A percentile compares a stretch with the other conserved stretches of the same genome.
These are phyloP conservation scores for Ophiobolus disseminans DNA, from an alignment of 2,329 filamentous ascomycete genomes.

Conservation along the genomic window DNA sequence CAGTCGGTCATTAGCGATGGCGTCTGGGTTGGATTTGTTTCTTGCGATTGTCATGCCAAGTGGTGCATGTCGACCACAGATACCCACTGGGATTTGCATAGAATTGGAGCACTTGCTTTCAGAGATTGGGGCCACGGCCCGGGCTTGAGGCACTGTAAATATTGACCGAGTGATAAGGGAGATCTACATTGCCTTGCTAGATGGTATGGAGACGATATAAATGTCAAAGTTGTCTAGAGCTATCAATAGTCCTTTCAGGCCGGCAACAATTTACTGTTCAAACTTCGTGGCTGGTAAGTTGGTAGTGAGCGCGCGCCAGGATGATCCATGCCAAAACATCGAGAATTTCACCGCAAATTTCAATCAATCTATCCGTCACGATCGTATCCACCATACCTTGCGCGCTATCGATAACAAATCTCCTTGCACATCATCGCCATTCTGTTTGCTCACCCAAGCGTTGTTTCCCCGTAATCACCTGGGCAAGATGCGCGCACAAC, in stretches of 20 bases:
- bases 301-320: too few species aligned
- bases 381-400: conserved; percentile 13
- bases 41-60: background rate
- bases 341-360: too few species aligned
- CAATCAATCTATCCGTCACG: conserved; percentile 32
- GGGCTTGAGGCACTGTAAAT: background rate
- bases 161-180: background rate
- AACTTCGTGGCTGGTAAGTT: too few species aligned
- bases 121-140: too few species aligned
- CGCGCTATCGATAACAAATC: conserved; percentile 16
- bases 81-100: conserved; percentile 10
- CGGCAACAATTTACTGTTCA: too few species aligned
- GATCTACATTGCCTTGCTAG: background rate
- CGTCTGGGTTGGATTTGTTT: conserved; percentile 27
- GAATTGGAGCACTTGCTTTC: conserved; percentile 9
- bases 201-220: background rate
- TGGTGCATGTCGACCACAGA: conserved; percentile 2
- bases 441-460: conserved; percentile 10
- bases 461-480: conserved; percentile 8
- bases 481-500: conserved; percentile 9
- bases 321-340: too few species aligned
- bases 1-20: conserved; percentile 47
- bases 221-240: background rate
- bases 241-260: background rate
- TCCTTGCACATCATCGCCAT: conserved; percentile 20